These are phyloP conservation scores for Colletotrichum ledebouriae DNA, from an alignment of 2,329 filamentous ascomycete genomes.

Conservation along the genomic window DNA sequence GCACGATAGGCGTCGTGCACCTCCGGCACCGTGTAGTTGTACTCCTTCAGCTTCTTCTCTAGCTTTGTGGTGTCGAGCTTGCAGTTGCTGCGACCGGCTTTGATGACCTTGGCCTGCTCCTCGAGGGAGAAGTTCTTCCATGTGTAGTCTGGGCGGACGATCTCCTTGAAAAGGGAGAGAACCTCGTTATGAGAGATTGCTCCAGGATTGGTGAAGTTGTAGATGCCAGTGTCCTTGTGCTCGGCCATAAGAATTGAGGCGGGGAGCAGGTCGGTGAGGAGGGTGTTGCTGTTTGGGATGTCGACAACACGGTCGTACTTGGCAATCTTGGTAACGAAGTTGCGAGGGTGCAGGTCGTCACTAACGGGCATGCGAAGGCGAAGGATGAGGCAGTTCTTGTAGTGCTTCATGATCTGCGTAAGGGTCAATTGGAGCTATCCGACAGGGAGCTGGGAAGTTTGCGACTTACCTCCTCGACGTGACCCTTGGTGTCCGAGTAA, in stretches of 20 bases:
- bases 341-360: slow-evolving; percentile 75
- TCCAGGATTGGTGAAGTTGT: slow-evolving; percentile 79
- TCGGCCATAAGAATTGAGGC: slow-evolving; percentile 71
- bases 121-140: slow-evolving; percentile 77
- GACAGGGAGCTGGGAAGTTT: background rate
- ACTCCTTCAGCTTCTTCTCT: slow-evolving; percentile 70
- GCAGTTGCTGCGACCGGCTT: slow-evolving; percentile 76
- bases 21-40: slow-evolving; percentile 70
- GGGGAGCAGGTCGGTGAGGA: slow-evolving; percentile 74
- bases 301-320: slow-evolving; percentile 75
- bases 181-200: slow-evolving; percentile 81
- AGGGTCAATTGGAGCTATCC: slow-evolving; percentile 16
- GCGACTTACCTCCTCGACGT: slow-evolving; percentile 70
- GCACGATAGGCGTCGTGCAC: slow-evolving; percentile 71
- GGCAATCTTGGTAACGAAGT: slow-evolving; percentile 78
- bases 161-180: slow-evolving; percentile 71
- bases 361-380: slow-evolving; percentile 78
- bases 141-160: slow-evolving; percentile 70
- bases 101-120: slow-evolving; percentile 76
- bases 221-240: slow-evolving; percentile 72
- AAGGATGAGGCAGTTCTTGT: slow-evolving; percentile 72
- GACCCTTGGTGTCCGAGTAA: slow-evolving; percentile 76
- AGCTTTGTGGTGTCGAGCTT: slow-evolving; percentile 74
- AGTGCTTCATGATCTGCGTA: slow-evolving; percentile 70
- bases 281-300: slow-evolving; percentile 77